These are phyloP conservation scores for Chamaecyparis obtusa DNA, from an alignment of 75 land plant genomes.

Conservation along the genomic window DNA sequence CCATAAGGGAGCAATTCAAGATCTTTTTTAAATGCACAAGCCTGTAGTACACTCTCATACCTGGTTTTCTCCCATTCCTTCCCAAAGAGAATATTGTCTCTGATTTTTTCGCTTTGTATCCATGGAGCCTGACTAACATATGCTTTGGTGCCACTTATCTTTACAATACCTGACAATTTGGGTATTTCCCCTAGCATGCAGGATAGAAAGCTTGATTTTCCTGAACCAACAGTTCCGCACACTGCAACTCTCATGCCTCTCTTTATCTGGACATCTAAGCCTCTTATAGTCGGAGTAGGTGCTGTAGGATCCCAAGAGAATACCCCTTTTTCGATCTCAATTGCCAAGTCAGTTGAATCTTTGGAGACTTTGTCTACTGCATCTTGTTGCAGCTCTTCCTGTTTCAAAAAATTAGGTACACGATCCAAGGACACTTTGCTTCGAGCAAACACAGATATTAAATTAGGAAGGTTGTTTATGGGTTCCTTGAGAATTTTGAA, in stretches of 20 bases:
- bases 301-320: slow-evolving; percentile 50
- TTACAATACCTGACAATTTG: slow-evolving; percentile 58
- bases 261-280: slow-evolving; percentile 45
- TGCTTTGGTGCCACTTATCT: slow-evolving; percentile 70
- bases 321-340: slow-evolving; percentile 32
- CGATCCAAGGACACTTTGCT: slow-evolving; percentile 34
- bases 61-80: no score
- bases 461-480: slow-evolving; percentile 69
- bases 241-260: slow-evolving; percentile 34
- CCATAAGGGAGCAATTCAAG: slow-evolving; percentile 34
- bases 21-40: slow-evolving; percentile 76
- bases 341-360: slow-evolving; percentile 31
- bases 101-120: slow-evolving; percentile 55
- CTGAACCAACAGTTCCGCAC: no score
- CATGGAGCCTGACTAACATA: slow-evolving; percentile 91
- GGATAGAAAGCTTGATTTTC: no score
- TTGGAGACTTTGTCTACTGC: slow-evolving; percentile 40
- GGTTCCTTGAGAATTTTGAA: slow-evolving; percentile 55
- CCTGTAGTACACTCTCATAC: slow-evolving; percentile 55
- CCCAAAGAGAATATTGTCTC: no score
- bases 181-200: slow-evolving; percentile 39
- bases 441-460: slow-evolving; percentile 38
- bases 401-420: slow-evolving; percentile 56
- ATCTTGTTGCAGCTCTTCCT: slow-evolving; percentile 63
- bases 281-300: slow-evolving; percentile 41